phyloP scores from a whole-genome alignment of 2,329 filamentous ascomycete genomes.

The Capronia epimyces region DNA sequence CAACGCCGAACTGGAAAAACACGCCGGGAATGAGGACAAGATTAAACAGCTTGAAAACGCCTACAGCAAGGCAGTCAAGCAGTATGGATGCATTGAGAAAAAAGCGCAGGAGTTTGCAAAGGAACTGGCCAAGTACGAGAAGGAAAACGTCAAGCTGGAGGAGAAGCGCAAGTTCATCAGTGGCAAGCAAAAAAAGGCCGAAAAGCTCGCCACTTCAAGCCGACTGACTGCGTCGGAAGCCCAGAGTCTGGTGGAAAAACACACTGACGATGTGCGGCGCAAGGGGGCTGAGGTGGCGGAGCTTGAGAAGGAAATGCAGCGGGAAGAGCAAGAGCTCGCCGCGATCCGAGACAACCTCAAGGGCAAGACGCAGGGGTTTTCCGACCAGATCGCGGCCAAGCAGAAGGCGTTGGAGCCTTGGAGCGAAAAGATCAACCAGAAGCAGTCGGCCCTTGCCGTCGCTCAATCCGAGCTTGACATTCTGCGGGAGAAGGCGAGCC shows the following conservation, averaged over 20 bases:
- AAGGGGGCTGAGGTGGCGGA: constrained; percentile 67
- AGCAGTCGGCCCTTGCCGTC: constrained; percentile 87
- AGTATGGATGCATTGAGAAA: constrained; percentile 78
- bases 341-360: constrained; percentile 82
- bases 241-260: constrained; percentile 70
- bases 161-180: constrained; percentile 93
- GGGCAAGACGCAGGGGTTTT: constrained; percentile 91
- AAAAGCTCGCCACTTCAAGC: constrained; percentile 76
- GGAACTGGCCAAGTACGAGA: constrained; percentile 87
- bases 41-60: constrained; percentile 86
- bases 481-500: constrained; percentile 79
- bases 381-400: constrained; percentile 83
- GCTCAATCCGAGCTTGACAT: constrained; percentile 93
- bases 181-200: constrained; percentile 88
- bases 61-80: constrained; percentile 75
- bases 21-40: constrained; percentile 79
- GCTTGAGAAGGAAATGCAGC: constrained; percentile 69
- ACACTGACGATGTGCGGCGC: constrained; percentile 69
- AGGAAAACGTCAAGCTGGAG: constrained; percentile 93
- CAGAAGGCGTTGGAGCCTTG: constrained; percentile 94
- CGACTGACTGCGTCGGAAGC: constrained; percentile 70
- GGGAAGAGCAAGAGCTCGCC: constrained; percentile 75
- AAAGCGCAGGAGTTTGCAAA: constrained; percentile 72
- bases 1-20: constrained; percentile 81
- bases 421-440: constrained; percentile 95